phyloP scores from a whole-genome alignment of 805 yeast genomes.

The Saccharomycopsis guyanensis region DNA sequence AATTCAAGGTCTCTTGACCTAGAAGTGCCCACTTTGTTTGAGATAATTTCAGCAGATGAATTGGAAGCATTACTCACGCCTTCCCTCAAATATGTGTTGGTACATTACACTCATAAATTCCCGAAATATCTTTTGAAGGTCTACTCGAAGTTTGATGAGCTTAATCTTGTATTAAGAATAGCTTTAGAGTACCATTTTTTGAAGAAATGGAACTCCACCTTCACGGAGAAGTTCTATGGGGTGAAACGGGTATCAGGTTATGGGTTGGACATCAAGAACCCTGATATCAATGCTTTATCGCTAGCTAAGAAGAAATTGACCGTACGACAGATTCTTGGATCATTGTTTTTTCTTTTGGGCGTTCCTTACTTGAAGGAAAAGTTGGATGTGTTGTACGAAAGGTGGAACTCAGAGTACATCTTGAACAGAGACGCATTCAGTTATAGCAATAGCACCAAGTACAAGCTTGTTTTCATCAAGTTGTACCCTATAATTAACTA shows the following conservation, averaged over 20 bases:
- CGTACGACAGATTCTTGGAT: constrained; percentile 41
- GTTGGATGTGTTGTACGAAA: constrained; percentile 54
- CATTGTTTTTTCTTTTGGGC: constrained; percentile 55
- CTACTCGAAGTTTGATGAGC: constrained; percentile 70
- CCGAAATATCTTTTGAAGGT: constrained; percentile 61
- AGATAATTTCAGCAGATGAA: constrained; percentile 75
- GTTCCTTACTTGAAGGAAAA: constrained; percentile 65
- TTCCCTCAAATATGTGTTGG: constrained; percentile 68
- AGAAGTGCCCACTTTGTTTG: constrained; percentile 81
- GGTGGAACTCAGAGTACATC: constrained; percentile 50
- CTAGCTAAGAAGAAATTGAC: constrained; percentile 45
- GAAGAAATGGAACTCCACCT: constrained; percentile 70
- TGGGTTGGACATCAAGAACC: constrained; percentile 22
- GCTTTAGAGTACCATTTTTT: constrained; percentile 65
- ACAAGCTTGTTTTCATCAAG: constrained; percentile 40
- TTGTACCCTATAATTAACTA: constrained; percentile 55
- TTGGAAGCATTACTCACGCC: constrained; percentile 73
- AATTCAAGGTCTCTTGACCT: constrained; percentile 71
- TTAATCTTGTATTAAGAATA: constrained; percentile 54
- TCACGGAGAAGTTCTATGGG: constrained; percentile 91
- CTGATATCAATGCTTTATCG: constrained; percentile 34
- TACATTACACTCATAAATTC: constrained; percentile 70
- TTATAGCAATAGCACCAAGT: constrained; percentile 24
- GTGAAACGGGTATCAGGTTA: constrained; percentile 46
- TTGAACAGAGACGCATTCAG: constrained; percentile 28